These are phyloP conservation scores for Tritrichomonas musculus DNA, from an alignment of 208 protist species.

Conservation along the genomic window DNA sequence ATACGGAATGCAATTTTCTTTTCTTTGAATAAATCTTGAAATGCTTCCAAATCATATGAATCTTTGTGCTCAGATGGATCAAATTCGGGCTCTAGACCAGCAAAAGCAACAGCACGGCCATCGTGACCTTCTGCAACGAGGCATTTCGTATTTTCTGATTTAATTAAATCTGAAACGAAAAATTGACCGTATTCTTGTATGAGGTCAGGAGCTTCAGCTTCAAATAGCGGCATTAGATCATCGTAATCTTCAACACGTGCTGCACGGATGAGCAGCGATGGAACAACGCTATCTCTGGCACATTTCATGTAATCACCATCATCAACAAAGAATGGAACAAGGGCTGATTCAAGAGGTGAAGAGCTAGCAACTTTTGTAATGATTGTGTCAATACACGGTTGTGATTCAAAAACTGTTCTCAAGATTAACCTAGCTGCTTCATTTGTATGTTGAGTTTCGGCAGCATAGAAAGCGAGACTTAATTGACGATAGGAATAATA, in stretches of 20 bases:
- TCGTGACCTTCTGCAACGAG: not conserved
- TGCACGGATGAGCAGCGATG: not conserved
- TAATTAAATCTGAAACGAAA: constrained; percentile 8
- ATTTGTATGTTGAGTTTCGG: not conserved
- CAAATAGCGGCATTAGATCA: constrained; percentile 29
- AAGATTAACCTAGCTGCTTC: constrained; percentile 23
- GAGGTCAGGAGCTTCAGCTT: constrained; percentile 18
- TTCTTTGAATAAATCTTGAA: not conserved
- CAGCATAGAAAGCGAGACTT: not conserved
- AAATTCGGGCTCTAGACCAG: not conserved
- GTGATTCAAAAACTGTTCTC: not conserved
- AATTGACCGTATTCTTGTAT: not conserved
- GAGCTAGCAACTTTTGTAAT: not conserved
- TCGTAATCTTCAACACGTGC: constrained; percentile 33
- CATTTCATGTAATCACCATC: not conserved
- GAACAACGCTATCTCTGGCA: not conserved
- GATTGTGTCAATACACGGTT: not conserved
- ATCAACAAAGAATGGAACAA: constrained; percentile 15
- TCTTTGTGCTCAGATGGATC: not conserved
- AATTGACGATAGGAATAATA: constrained; percentile 5
- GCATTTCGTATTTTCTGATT: not conserved
- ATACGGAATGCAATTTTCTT: not conserved
- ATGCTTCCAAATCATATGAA: not conserved
- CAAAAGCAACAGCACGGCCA: constrained; percentile 27
- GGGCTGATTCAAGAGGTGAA: not conserved